These are phyloP conservation scores for Lipomyces mesembrius DNA, from an alignment of 805 yeast species.

Conservation along the genomic window DNA sequence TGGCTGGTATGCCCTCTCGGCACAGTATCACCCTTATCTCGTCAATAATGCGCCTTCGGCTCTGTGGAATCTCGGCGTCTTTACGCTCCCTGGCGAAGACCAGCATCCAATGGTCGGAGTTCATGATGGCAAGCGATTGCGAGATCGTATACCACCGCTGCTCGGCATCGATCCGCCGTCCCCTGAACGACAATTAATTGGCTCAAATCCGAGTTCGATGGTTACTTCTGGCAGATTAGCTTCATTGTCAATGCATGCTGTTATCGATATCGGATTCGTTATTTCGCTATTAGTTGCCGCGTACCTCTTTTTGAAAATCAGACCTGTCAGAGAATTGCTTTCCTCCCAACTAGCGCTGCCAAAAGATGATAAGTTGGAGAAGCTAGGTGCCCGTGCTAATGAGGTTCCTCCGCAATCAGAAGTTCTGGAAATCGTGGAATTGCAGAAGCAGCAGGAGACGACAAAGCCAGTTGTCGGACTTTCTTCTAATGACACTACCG, in stretches of 20 bases:
- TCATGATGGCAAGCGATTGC: conserved; percentile 41
- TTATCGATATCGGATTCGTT: conserved; percentile 23
- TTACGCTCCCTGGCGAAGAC: conserved; percentile 15
- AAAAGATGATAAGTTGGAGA: neutral
- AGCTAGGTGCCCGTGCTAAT: neutral
- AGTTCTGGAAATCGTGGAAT: neutral
- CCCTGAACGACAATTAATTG: neutral
- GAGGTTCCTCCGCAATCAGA: neutral
- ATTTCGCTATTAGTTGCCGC: conserved; percentile 20
- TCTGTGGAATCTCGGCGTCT: conserved; percentile 50
- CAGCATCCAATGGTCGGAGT: conserved; percentile 29
- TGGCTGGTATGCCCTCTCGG: conserved; percentile 85
- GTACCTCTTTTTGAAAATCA: conserved; percentile 17
- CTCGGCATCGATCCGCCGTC: conserved; percentile 27
- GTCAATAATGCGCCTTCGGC: conserved; percentile 81
- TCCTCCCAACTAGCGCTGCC: neutral
- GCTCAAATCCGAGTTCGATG: neutral
- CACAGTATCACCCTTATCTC: conserved; percentile 73
- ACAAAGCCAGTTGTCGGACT: neutral
- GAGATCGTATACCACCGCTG: conserved; percentile 31
- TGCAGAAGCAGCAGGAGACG: neutral
- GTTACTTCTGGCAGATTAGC: neutral
- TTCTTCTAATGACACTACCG: neutral
- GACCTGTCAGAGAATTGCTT: conserved; percentile 14
- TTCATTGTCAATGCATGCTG: conserved; percentile 25